Evolutionary conservation across 108 stramenopile species (phyloP).

Genomic region (Fistulifera pelliculosa): DNA sequence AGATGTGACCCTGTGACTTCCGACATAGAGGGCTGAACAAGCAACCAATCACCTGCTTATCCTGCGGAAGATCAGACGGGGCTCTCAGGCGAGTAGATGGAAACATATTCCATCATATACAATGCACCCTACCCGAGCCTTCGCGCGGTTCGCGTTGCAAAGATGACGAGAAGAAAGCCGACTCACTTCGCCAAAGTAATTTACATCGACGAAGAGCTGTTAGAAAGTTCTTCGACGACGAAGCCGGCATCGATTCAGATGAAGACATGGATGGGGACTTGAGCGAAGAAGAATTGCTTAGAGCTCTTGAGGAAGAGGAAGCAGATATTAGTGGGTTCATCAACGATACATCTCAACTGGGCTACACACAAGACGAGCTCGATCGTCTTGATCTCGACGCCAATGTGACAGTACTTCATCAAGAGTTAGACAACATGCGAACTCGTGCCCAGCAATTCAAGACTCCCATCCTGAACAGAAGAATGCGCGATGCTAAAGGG

Average conservation of each 20-base stretch:
- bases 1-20: constrained; percentile 32
- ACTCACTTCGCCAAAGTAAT: not conserved
- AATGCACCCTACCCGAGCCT: constrained; percentile 10
- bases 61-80: constrained; percentile 15
- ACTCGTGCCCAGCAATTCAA: constrained; percentile 41
- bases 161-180: not conserved
- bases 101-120: constrained; percentile 15
- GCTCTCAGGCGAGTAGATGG: constrained; percentile 7
- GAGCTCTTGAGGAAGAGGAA: constrained; percentile 51
- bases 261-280: constrained; percentile 60
- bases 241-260: constrained; percentile 45
- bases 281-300: constrained; percentile 45
- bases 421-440: constrained; percentile 46
- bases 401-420: constrained; percentile 24
- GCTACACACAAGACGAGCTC: constrained; percentile 72
- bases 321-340: constrained; percentile 58
- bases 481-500: constrained; percentile 22
- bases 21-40: constrained; percentile 5
- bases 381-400: constrained; percentile 36
- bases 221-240: constrained; percentile 29
- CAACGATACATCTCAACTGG: constrained; percentile 73
- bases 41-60: constrained; percentile 5
- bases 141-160: too few relatives aligned
- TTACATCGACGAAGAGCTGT: too few relatives aligned
- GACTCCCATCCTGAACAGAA: constrained; percentile 68